Base-by-base conservation (phyloP, 345 rosid species). In the Firmiana major region DNA sequence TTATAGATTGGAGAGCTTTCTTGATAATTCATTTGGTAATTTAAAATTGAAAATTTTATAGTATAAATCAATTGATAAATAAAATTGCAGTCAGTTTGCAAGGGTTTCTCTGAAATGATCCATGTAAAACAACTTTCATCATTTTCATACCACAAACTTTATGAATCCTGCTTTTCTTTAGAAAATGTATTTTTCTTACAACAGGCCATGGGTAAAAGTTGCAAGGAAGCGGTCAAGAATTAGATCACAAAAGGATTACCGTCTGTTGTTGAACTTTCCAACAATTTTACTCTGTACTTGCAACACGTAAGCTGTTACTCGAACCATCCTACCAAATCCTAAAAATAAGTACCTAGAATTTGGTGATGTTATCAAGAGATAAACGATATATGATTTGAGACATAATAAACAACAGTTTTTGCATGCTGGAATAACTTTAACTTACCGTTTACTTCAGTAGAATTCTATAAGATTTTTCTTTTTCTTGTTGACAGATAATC, bases 381-480 rank as follows among this genome's bases (percentile, higher is more conserved):
- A 54, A 72, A 34, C 5, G 11, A 53, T 17, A 51, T 11, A 17
- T 2, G 42, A n/a, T 11, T 38, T 6, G 63, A 31, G 48, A 55
- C 13, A 31, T 72, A 53, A 73, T 63, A 54, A 72, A 38, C 6
- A 6, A 55, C 65, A 70, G 73, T 45, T 72, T 71, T 54, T 36
- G 63, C 63, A 53, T 4, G 21, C 5, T 48, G 12, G 69, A 24
- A 17, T 19, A 46, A 45, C 36, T 63, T 62, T 17, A 60, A 64
- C 85, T 88, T 85, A 81, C 85, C 54, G 36, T 58, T 86, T 26
- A 70, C 77, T 81, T 85, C n/a, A n/a, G n/a, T n/a, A n/a, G n/a
- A n/a, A n/a, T n/a, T n/a, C n/a, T n/a, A n/a, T n/a, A n/a, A n/a
- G n/a, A n/a, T n/a, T n/a, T n/a, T n/a, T n/a, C n/a, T n/a, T n/a